A percentile compares a stretch with the other conserved stretches of the same genome.
Conservation (phyloP, 1,284 basidiomycete genomes). For the Laetiporus sulphureus region DNA sequence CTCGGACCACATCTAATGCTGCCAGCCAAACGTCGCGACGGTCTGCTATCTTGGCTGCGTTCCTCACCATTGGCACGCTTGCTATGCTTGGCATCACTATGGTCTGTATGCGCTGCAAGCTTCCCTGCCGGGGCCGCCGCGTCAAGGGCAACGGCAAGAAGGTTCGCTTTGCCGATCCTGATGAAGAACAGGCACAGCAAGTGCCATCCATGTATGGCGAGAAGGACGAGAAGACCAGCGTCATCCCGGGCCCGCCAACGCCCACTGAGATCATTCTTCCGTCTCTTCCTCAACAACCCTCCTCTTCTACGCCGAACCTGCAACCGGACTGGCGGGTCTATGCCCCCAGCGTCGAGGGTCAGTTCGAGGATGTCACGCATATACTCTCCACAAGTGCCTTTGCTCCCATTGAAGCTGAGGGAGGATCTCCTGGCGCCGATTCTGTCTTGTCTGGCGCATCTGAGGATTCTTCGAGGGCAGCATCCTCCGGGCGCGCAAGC, state of each 20-base stretch:
- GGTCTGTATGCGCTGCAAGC: conserved; percentile 21
- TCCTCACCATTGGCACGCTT: conserved; percentile 21
- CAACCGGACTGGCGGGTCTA: conserved; percentile 7
- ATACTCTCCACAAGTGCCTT: conserved; percentile 19
- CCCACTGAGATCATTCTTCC: conserved; percentile 5
- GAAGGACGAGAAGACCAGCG: conserved; percentile 10
- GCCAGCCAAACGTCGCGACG: conserved; percentile 15
- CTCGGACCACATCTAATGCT: conserved; percentile 9
- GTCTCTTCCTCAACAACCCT: conserved; percentile 9
- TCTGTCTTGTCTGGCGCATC: conserved; percentile 7
- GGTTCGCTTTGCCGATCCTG: conserved; percentile 5
- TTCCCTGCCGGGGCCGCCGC: conserved; percentile 12
- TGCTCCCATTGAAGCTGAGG: conserved; percentile 8
- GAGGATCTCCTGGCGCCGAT: conserved; percentile 5
- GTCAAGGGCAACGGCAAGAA: conserved; percentile 5
- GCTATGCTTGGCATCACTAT: conserved; percentile 17
- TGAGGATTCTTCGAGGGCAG: neutral
- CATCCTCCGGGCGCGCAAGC: conserved; percentile 15
- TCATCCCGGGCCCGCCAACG: conserved; percentile 10
- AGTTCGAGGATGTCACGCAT: conserved; percentile 24
- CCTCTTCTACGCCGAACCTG: conserved; percentile 1
- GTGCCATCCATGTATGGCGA: conserved; percentile 5
- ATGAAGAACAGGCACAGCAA: conserved; percentile 12
- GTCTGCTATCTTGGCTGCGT: conserved; percentile 20
- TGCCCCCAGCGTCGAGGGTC: conserved; percentile 12